phyloP scores from a whole-genome alignment of 345 rosid species.

The Salix exigua region DNA sequence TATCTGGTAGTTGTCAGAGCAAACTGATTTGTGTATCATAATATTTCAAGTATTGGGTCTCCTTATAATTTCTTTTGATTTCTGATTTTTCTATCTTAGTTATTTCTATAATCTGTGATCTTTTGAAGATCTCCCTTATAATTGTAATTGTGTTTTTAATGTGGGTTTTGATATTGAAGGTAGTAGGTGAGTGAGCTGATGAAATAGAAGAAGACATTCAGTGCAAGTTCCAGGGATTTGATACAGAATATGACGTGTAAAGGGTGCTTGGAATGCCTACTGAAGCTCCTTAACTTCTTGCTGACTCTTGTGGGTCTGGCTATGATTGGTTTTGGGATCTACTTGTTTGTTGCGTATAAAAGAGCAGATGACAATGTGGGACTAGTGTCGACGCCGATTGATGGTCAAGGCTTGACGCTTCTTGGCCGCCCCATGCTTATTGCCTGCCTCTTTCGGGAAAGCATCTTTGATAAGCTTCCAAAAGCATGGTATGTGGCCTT shows the following conservation, averaged over 20 bases:
- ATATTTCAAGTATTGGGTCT: not conserved
- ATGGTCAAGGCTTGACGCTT: no score
- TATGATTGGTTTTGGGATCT: no score
- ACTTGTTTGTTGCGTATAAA: no score
- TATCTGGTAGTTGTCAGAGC: not conserved
- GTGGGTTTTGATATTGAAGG: constrained; percentile 4
- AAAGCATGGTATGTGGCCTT: constrained; percentile 75
- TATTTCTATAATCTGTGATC: not conserved
- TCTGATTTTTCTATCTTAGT: not conserved
- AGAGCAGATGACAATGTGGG: no score
- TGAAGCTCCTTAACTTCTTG: constrained; percentile 82
- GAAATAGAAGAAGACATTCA: not conserved
- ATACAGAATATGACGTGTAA: constrained; percentile 63
- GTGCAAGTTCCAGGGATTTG: not conserved
- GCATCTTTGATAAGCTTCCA: constrained; percentile 57
- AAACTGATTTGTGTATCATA: not conserved
- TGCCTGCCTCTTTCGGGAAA: constrained; percentile 50
- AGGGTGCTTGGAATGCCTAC: constrained; percentile 72
- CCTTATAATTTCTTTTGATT: no score
- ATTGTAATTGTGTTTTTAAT: not conserved
- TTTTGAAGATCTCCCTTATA: not conserved
- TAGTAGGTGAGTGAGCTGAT: constrained; percentile 10
- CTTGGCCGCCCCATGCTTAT: no score
- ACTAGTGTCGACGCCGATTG: no score
- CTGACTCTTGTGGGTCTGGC: no score